phyloP scores from a whole-genome alignment of 176 grass and related monocot genomes.

The Rhipidocladum racemiflorum region DNA sequence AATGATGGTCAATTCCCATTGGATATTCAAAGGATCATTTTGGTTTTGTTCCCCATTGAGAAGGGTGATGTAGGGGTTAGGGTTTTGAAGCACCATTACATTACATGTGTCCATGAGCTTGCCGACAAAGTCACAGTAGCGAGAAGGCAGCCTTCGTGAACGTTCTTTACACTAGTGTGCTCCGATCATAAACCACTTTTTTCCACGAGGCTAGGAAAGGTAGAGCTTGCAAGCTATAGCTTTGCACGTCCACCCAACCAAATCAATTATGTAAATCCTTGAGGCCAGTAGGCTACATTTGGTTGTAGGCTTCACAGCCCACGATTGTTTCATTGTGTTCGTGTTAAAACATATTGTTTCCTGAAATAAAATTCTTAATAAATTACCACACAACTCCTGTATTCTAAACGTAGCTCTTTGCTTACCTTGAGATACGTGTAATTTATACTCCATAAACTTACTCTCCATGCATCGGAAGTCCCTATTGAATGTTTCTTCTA shows the following conservation, averaged over 20 bases:
- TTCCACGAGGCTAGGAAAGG: conserved; percentile 29
- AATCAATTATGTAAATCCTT: conserved; percentile 10
- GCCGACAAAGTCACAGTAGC: conserved; percentile 21
- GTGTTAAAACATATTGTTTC: background rate
- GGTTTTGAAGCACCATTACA: conserved; percentile 3
- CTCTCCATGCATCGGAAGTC: background rate
- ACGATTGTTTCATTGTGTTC: background rate
- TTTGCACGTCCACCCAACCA: conserved; percentile 15
- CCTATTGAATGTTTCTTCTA: background rate
- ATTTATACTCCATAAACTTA: background rate
- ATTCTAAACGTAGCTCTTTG: background rate
- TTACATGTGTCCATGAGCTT: conserved; percentile 34
- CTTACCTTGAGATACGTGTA: background rate
- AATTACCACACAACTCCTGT: background rate
- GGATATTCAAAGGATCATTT: background rate
- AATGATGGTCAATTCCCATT: conserved; percentile 28
- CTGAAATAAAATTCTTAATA: background rate
- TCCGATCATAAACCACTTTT: conserved; percentile 12
- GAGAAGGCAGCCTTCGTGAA: conserved; percentile 30
- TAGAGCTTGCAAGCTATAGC: conserved; percentile 16
- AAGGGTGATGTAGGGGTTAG: conserved; percentile 1
- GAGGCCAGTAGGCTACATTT: background rate
- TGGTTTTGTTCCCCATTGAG: background rate
- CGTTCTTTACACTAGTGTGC: conserved; percentile 16
- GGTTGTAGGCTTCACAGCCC: background rate